Conservation (phyloP, 139 green algal species). For the Haematococcus sp. region DNA sequence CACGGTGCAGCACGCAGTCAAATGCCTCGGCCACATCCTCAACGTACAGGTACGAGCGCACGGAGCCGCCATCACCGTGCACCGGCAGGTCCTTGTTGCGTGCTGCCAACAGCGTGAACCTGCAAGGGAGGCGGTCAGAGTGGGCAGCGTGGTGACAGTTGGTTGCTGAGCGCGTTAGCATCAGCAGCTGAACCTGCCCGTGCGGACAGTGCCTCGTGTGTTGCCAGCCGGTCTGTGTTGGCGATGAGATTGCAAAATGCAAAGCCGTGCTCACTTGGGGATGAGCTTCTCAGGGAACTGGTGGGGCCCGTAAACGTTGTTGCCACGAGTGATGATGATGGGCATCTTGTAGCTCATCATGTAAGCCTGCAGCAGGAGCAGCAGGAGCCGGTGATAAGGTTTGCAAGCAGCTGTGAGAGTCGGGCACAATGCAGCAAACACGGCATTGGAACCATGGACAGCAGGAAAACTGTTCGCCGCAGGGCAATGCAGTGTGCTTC, state of each 20-base stretch:
- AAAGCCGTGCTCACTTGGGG: constrained; percentile 69
- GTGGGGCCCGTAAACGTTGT: constrained; percentile 98
- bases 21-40: constrained; percentile 95
- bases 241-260: too few species aligned
- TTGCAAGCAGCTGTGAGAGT: neutral
- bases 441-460: constrained; percentile 6
- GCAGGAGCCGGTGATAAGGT: neutral
- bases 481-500: too few species aligned
- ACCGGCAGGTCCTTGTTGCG: constrained; percentile 55
- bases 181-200: too few species aligned
- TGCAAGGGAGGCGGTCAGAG: too few species aligned
- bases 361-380: constrained; percentile 59
- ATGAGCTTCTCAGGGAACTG: constrained; percentile 95
- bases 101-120: constrained; percentile 66
- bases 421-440: neutral
- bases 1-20: constrained; percentile 83
- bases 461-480: constrained; percentile 84
- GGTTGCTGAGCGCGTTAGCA: too few species aligned
- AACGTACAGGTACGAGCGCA: constrained; percentile 84
- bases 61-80: constrained; percentile 39
- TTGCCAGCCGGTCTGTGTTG: too few species aligned
- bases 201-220: too few species aligned
- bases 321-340: constrained; percentile 94
- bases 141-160: too few species aligned
- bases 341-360: constrained; percentile 82